Evolutionary conservation across 2,329 filamentous ascomycete genomes (phyloP), one percentile per base, ranked within the genome.

Genomic region (Fusarium sp.): DNA sequence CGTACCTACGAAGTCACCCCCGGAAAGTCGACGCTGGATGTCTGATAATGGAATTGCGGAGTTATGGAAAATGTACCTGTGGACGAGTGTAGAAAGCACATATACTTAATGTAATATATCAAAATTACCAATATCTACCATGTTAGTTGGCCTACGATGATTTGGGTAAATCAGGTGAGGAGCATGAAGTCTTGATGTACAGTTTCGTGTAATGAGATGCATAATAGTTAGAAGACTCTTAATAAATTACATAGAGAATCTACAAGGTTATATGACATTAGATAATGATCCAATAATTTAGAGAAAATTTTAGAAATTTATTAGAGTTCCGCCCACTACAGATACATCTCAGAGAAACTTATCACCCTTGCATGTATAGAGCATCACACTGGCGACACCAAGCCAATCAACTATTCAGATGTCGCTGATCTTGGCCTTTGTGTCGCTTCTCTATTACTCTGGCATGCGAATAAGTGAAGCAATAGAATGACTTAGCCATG

Each of bases 1-100:
- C 59, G 60, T 24, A 74, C 72, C 11, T 74, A 74, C 41, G 68
- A 73, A 41, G 68, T 74, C 14, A 54, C 46, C 7, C 71, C 71
- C 26, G 59, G 37, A 10, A 74, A 74, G 61, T 68, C 71, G 15
- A 67, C 65, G n/a, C 19, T 74, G 51, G 71, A 73, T 57, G 70
- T 74, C 7, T 74, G 61, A 46, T 65, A 43, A 10, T 33, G 57
- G 28, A 10, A 24, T 26, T 24, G 40, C 13, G 66, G 53, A 59
- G 66, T 59, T 53, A 43, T 22, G 28, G 44, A 8, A 26, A 65
- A 54, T 47, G 28, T 43, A 40, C 7, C 44, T 49, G 20, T 10
- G 13, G 22, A 20, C 8, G 26, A 7, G n/a, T 54, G 9, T 22
- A 32, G 5, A n/a, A 43, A 22, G 6, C 14, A 26, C 28, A 37